Evolutionary conservation across 495 filamentous ascomycete species (phyloP), one percentile per base, ranked within the genome.

Genomic region (Penicillium nucicola): DNA sequence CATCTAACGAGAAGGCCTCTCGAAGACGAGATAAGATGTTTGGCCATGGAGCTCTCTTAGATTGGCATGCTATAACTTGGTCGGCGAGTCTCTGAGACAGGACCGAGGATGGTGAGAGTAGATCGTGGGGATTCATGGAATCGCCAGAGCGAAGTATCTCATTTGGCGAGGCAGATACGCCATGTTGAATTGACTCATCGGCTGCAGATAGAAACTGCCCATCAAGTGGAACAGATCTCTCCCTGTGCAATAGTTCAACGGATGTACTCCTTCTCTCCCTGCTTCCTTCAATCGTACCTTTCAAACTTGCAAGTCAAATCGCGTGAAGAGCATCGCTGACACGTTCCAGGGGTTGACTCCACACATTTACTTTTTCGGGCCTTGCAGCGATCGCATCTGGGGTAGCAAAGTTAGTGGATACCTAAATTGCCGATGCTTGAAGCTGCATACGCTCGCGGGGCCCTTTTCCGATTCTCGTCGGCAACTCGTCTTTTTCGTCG

Each of bases 291-390:
- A 10, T 41, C 30, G 5, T 50, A 58, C 58, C 44, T 40, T 23
- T 48, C 41, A 42, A 58, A 55, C 17, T 20, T 48, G 51, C 58
- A 61, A 18, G 25, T 18, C 17, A 58, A 25, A 13, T 55, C 48
- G n/a, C 30, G 19, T 7, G 35, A 9, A 9, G 46, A 51, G 20
- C 58, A 61, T 6, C 58, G 58, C 12, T 54, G 50, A 34, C 58
- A 61, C 44, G 20, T 54, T 22, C 43, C 47, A 9, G 33, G 23
- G 10, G 43, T 52, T 8, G 12, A 25, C 33, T 50, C 55, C 17
- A 61, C 46, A 43, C 58, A 61, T 33, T 57, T 54, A 35, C 58
- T 61, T 35, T 61, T 61, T 22, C 58, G 46, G 2, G 50, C 19
- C 34, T 57, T 57, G 34, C 58, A 61, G 19, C 44, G 58, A 15